These are phyloP conservation scores for Vitis riparia DNA, from an alignment of 164 flowering plant genomes.

Conservation along the genomic window DNA sequence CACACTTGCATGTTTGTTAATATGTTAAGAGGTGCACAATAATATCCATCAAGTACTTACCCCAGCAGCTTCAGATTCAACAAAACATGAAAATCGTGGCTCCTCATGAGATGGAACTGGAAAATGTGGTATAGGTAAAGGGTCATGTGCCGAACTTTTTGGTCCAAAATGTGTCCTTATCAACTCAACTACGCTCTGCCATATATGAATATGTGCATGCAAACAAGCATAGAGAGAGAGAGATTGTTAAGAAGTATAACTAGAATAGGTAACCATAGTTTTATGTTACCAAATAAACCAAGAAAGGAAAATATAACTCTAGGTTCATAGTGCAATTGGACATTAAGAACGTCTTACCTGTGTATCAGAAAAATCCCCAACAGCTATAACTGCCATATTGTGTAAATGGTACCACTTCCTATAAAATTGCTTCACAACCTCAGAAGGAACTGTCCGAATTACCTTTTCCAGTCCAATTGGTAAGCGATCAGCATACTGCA, in stretches of 20 bases:
- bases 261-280: background rate
- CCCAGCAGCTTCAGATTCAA: constrained; percentile 97
- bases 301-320: no score
- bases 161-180: constrained; percentile 74
- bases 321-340: background rate
- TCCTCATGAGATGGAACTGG: constrained; percentile 75
- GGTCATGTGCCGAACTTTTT: constrained; percentile 45
- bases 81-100: constrained; percentile 87
- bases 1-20: background rate
- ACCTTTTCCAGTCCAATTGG: constrained; percentile 96
- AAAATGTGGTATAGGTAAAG: constrained; percentile 52
- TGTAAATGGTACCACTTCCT: constrained; percentile 82
- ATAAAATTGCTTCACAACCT: constrained; percentile 73
- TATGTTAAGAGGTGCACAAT: background rate
- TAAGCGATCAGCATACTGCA: constrained; percentile 93
- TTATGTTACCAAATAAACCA: background rate
- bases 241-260: constrained; percentile 5
- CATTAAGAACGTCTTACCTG: constrained; percentile 45
- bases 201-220: no score
- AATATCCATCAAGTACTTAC: constrained; percentile 41
- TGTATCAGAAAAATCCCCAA: constrained; percentile 92
- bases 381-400: constrained; percentile 94
- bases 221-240: constrained; percentile 1
- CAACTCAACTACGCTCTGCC: constrained; percentile 78
- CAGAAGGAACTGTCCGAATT: constrained; percentile 73